Base-by-base conservation (phyloP, 306 rosid species). In the Crataegus laevigata region DNA sequence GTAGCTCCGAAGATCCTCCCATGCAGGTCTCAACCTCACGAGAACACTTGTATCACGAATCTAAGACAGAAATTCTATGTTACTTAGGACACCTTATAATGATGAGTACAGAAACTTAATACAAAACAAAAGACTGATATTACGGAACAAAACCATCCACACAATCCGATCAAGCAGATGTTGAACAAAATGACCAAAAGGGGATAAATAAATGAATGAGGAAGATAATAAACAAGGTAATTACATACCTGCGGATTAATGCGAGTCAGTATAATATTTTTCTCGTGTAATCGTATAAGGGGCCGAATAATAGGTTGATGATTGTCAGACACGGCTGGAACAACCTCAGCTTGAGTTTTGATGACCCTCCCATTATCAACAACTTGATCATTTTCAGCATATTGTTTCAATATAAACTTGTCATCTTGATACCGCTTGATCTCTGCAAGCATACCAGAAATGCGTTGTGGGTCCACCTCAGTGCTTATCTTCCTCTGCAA, bases 41-140 rank as follows among this genome's bases (percentile, higher is more conserved):
- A 96, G 97, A 82, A 96, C 99, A 85, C 99, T 96, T 69, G 99
- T 96, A 87, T 96, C 99, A 60, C 98, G 99, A 85, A 96, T 89
- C 99, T 96, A 80, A 68, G 26, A 75, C 45, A 76, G 51, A 73
- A 29, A 9, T 12, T 30, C 67, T 40, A 47, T 19, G 76, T 81
- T 59, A 59, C 71, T 85, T 55, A 82, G 72, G 59, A 51, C 61
- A 72, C 69, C 58, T 69, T 29, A 68, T 59, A 72, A 38, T 50
- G 38, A 57, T 51, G 62, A 80, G 34, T 58, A 60, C 38, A 45
- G 71, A 58, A 59, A 70, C 57, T 55, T 63, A 75, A 11, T 11
- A 61, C 66, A 30, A 30, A 30, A 28, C 42, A 54, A 50, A 73
- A 67, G 8, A 66, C 65, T 38, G 52, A 78, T 36, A 70, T 52